Evolutionary conservation across 169 alveolate species (phyloP).

Genomic region (Plasmodium sp.): DNA sequence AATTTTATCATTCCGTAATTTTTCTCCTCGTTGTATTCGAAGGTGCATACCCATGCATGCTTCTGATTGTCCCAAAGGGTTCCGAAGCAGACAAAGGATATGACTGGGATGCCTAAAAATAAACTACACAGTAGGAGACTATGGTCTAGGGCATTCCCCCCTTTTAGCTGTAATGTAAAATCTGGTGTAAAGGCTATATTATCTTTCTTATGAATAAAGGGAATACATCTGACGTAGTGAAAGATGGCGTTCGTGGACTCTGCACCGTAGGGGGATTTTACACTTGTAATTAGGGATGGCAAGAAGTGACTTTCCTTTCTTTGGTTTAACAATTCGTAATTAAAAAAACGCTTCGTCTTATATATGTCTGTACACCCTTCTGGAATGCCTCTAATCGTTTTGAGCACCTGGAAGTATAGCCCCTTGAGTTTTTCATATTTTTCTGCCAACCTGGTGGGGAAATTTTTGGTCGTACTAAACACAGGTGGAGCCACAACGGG

Average conservation of each 20-base stretch:
- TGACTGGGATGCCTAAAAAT: conserved; percentile 81
- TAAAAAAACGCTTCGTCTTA: conserved; percentile 61
- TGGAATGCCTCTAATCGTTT: conserved; percentile 47
- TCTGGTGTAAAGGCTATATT: conserved; percentile 81
- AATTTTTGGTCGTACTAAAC: conserved; percentile 33
- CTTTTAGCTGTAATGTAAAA: conserved; percentile 83
- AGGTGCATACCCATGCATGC: conserved; percentile 86
- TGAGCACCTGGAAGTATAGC: conserved; percentile 41
- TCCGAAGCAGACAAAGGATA: conserved; percentile 86
- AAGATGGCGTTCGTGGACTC: conserved; percentile 76
- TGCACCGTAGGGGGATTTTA: conserved; percentile 74
- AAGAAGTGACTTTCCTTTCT: conserved; percentile 76
- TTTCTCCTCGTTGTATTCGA: conserved; percentile 70
- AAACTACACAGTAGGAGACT: conserved; percentile 81
- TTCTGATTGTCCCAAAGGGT: conserved; percentile 78
- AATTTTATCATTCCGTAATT: conserved; percentile 77
- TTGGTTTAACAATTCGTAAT: conserved; percentile 75
- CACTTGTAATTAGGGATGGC: conserved; percentile 73
- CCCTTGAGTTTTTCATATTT: conserved; percentile 41
- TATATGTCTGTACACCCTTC: conserved; percentile 23
- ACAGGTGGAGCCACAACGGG: conserved; percentile 10
- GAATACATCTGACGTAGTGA: conserved; percentile 78
- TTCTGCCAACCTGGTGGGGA: conserved; percentile 56
- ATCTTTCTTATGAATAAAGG: conserved; percentile 76
- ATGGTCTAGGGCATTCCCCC: conserved; percentile 88